Base-by-base conservation (phyloP, 495 filamentous ascomycete genomes). In the Penicillium cataractarum region DNA sequence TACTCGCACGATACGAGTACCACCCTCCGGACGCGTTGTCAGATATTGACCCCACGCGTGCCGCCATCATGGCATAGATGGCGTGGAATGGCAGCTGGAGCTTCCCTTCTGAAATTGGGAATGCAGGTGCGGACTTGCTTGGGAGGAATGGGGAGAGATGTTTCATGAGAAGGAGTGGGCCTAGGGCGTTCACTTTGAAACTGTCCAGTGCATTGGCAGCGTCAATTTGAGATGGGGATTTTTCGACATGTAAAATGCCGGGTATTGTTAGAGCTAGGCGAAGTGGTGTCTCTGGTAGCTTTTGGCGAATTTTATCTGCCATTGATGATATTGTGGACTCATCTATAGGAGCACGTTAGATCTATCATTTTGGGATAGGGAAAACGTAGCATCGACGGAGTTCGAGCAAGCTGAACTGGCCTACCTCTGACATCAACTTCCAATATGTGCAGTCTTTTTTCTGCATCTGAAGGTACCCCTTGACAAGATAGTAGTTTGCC, bases 1-100 rank as follows among this genome's bases (percentile, higher is more conserved):
- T 96, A 31, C 80, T 84, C 10, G 87, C 84, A 3, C 91, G 87
- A 69, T 95, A 95, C 4, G 83, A 84, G 70, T 92, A 95, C 84
- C 87, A 91, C 0, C 90, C 91, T 2, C 91, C 90, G 0, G 81
- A 78, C 12, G 65, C 61, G 63, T 94, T 93, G 62, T 94, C 91
- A 4, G 81, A 77, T 3, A 88, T 88, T 4, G 83, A 88, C 2
- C 92, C 92, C 0, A 96, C 90, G 9, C 92, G 85, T 0, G 91
- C 92, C 3, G 88, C 86, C 83, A 92, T 89, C 61, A 83, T 84
- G 12, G 86, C 82, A 74, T 89, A 89, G 10, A 87, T 82, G 0
- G 90, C 87, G 58, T 85, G 80, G 4, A 62, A 57, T 0, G 74
- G 80, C 6, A 80, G 62, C 0, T 60, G 51, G 10, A 77, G 46